These are phyloP conservation scores for Paecilomyces sp. DNA, from an alignment of 2,329 filamentous ascomycete species.

Conservation along the genomic window DNA sequence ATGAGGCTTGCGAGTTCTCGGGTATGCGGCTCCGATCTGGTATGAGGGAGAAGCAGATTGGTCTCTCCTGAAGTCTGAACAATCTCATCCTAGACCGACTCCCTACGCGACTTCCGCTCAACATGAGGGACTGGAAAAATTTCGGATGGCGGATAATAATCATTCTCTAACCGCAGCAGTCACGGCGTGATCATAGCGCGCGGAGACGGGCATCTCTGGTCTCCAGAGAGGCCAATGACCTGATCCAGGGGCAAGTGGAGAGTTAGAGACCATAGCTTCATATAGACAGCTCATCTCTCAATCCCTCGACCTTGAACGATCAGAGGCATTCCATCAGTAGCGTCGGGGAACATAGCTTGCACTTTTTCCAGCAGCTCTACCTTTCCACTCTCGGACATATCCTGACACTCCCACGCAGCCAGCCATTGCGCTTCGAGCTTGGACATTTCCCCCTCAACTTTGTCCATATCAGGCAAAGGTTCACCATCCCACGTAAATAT, in stretches of 20 bases:
- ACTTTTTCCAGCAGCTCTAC: constrained; percentile 19
- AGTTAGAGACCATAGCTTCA: neutral
- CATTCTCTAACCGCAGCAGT: neutral
- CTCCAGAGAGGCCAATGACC: neutral
- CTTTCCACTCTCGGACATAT: constrained; percentile 10
- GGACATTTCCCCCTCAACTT: constrained; percentile 19
- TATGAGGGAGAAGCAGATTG: neutral
- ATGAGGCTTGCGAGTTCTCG: neutral
- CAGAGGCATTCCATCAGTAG: neutral
- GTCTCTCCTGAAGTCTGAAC: neutral
- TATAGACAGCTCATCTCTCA: neutral
- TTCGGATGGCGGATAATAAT: neutral
- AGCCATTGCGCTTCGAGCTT: constrained; percentile 20
- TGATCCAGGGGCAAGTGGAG: neutral
- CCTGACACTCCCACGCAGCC: constrained; percentile 16
- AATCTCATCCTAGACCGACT: neutral
- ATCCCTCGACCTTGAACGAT: neutral
- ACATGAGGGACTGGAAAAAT: neutral
- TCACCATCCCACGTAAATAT: constrained; percentile 30
- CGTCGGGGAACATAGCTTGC: constrained; percentile 19
- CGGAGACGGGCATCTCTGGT: neutral
- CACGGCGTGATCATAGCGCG: neutral
- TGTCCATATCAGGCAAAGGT: constrained; percentile 25
- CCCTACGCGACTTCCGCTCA: neutral
- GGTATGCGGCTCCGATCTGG: neutral